Conservation (phyloP, 495 filamentous ascomycete genomes). For the Cetradonia linearis region DNA sequence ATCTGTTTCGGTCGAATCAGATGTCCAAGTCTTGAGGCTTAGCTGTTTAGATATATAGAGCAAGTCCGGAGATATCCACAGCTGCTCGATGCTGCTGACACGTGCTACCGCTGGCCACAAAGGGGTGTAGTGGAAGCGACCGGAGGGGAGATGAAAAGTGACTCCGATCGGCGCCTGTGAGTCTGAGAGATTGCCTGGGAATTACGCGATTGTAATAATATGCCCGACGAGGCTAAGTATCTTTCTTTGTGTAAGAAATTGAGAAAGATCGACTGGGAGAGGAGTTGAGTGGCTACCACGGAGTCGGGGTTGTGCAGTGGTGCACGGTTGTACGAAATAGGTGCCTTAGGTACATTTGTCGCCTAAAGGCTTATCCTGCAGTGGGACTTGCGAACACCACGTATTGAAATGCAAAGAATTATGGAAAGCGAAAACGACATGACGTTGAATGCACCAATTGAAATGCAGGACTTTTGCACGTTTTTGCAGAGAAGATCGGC, state of each 20-base stretch:
- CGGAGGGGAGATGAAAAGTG: not conserved
- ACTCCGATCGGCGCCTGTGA: not conserved
- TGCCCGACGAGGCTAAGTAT: conserved; percentile 3
- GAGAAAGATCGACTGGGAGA: not conserved
- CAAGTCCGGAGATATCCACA: conserved; percentile 4
- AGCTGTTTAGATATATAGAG: not conserved
- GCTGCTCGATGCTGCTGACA: not conserved
- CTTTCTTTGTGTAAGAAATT: not conserved
- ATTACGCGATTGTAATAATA: not conserved
- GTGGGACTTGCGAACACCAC: not conserved
- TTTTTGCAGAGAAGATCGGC: not conserved
- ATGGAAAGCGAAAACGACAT: not conserved
- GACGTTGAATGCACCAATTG: not conserved
- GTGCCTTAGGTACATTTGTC: too few species aligned
- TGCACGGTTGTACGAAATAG: not conserved
- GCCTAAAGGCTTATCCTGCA: not conserved
- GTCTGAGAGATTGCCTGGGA: not conserved
- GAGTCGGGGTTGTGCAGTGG: not conserved
- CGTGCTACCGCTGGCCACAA: not conserved
- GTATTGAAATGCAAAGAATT: not conserved
- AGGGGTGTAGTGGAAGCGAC: not conserved
- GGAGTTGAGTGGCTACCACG: not conserved
- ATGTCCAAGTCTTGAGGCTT: not conserved
- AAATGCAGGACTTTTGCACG: not conserved
- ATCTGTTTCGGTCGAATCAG: not conserved